Evolutionary conservation across 148 eudicot genomes (phyloP), one percentile per base, ranked within the genome.

Genomic region (Rhododendron griersonianum): DNA sequence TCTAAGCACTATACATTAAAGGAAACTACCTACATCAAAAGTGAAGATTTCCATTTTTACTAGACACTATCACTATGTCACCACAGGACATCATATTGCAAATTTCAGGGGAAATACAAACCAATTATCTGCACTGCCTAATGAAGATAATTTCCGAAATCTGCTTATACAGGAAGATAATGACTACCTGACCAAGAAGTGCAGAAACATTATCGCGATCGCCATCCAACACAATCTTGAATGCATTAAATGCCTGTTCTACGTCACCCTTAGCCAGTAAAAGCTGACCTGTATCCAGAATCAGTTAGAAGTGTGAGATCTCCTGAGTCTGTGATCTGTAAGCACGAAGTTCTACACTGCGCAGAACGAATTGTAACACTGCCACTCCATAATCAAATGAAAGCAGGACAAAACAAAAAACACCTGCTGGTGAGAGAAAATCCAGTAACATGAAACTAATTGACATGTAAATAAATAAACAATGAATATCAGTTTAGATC

Each of bases 121-220:
- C 55, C 57, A 50, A 30, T 82, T 21, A 51, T 45, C 44, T n/a
- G 18, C 55, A 33, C 33, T 19, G 51, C 39, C n/a, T 28, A 61
- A 50, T 55, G 71, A 71, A 13, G n/a, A 28, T 47, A 63, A 7
- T 80, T 67, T 80, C n/a, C 37, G 16, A 45, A 37, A 61, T 25
- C 44, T 48, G 73, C 65, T 47, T 30, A 16, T 4, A 80, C 14
- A 69, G 53, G 45, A 47, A 39, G 35, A 53, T 41, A 84, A 28
- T 9, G 65, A 45, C 37, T 92, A 97, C 99, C 98, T 97, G 98
- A 83, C 99, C 99, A 87, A 97, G 99, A 87, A 97, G 98, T 89
- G 99, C 99, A 86, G 98, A 94, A 86, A 97, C 93, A 89, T 97
- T 94, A 85, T 97, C 95, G 47, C 89, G 93, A 86, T 97, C 98